Conservation (phyloP, 2,329 filamentous ascomycete genomes). For the Didymella sp. region DNA sequence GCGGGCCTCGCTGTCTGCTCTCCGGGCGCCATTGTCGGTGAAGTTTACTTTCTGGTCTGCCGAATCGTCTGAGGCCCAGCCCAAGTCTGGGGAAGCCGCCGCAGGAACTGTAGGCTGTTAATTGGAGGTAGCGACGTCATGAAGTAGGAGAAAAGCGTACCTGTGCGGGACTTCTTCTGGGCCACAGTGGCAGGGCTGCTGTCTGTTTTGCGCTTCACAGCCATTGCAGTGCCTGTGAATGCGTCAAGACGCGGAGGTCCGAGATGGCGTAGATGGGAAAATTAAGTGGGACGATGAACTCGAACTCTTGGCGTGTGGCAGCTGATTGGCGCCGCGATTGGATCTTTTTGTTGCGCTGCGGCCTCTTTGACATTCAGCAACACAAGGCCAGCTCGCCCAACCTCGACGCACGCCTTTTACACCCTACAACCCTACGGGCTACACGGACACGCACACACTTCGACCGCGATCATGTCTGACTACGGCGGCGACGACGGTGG, state of each 20-base stretch:
- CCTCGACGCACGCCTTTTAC: constrained; percentile 7
- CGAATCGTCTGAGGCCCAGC: constrained; percentile 33
- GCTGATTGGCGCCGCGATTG: constrained; percentile 24
- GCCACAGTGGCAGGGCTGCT: constrained; percentile 10
- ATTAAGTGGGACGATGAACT: constrained; percentile 15
- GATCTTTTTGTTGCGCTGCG: constrained; percentile 27
- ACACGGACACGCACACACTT: neutral
- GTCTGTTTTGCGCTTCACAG: constrained; percentile 37
- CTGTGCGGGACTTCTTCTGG: constrained; percentile 39
- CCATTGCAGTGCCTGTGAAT: constrained; percentile 27
- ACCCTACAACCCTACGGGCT: neutral
- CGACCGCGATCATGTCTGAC: constrained; percentile 52
- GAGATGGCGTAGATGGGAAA: constrained; percentile 14
- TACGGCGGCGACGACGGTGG: constrained; percentile 53
- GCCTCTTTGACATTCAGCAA: constrained; percentile 22
- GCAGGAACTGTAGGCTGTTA: constrained; percentile 9
- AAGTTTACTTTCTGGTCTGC: constrained; percentile 36
- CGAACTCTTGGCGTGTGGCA: constrained; percentile 31
- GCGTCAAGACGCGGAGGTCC: constrained; percentile 1
- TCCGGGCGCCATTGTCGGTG: constrained; percentile 37
- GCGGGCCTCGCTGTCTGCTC: constrained; percentile 53
- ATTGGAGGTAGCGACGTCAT: constrained; percentile 10
- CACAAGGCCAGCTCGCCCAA: constrained; percentile 2
- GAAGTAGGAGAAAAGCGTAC: constrained; percentile 20
- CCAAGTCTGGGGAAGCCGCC: constrained; percentile 20